These are phyloP conservation scores for Flaveria robusta DNA, from an alignment of 129 eudicot genomes.

Conservation along the genomic window DNA sequence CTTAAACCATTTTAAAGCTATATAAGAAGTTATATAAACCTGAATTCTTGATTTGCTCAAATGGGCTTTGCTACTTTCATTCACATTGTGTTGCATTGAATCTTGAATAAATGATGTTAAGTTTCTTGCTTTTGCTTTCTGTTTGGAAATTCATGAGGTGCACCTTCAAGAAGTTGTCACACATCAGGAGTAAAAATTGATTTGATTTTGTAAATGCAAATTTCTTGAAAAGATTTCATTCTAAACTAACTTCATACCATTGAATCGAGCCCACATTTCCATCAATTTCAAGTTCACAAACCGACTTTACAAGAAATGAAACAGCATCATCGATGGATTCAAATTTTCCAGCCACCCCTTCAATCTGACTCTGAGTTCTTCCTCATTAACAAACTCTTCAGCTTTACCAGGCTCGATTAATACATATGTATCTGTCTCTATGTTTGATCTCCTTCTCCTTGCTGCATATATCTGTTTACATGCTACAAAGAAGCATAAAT, in stretches of 20 bases:
- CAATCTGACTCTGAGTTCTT: constrained; percentile 60
- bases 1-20: constrained; percentile 10
- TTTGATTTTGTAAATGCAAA: constrained; percentile 15
- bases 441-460: constrained; percentile 78
- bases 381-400: constrained; percentile 84
- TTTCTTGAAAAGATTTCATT: constrained; percentile 26
- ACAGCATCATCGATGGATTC: constrained; percentile 81
- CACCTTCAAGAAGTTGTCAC: not conserved
- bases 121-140: constrained; percentile 5
- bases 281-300: constrained; percentile 86
- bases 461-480: constrained; percentile 42
- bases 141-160: not conserved
- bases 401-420: constrained; percentile 80
- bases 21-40: constrained; percentile 1
- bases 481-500: constrained; percentile 15
- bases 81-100: constrained; percentile 1
- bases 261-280: constrained; percentile 93
- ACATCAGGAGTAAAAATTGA: not conserved
- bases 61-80: not conserved
- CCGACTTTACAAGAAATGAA: constrained; percentile 66
- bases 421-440: constrained; percentile 62
- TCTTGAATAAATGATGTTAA: not conserved
- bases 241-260: constrained; percentile 84
- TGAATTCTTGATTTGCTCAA: constrained; percentile 10
- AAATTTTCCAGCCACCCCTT: constrained; percentile 81